A percentile compares a stretch with the other conserved stretches of the same genome.
These are phyloP conservation scores for Dactylonectria estremocensis DNA, from an alignment of 2,329 filamentous ascomycete species.

Conservation along the genomic window DNA sequence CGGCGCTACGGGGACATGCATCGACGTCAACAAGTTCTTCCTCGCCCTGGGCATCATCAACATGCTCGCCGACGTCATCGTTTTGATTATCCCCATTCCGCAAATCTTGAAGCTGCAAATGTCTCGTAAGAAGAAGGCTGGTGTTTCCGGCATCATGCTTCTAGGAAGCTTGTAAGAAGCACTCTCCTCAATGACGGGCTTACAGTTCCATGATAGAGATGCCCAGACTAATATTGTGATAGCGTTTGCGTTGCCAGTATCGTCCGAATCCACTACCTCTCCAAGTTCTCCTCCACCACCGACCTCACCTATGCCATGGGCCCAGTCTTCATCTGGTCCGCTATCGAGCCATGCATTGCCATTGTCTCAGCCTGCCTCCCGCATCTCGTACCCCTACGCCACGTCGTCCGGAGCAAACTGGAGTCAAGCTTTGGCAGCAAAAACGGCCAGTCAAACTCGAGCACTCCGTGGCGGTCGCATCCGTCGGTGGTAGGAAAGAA, in stretches of 20 bases:
- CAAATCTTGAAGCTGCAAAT: slow-evolving; percentile 28
- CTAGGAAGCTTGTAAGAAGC: slow-evolving; percentile 33
- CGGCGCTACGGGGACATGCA: slow-evolving; percentile 29
- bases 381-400: slow-evolving; percentile 31
- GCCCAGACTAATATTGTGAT: neutral
- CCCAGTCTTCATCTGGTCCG: slow-evolving; percentile 33
- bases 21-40: slow-evolving; percentile 31
- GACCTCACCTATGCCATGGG: slow-evolving; percentile 36
- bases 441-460: too few species aligned
- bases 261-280: slow-evolving; percentile 34
- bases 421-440: neutral
- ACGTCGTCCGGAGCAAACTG: slow-evolving; percentile 25
- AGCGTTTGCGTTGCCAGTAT: slow-evolving; percentile 37
- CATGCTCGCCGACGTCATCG: slow-evolving; percentile 31
- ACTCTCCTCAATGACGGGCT: neutral
- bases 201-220: too few species aligned
- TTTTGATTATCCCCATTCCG: slow-evolving; percentile 30
- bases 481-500: too few species aligned
- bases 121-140: slow-evolving; percentile 24
- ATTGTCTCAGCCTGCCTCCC: slow-evolving; percentile 37
- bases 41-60: slow-evolving; percentile 35
- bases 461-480: too few species aligned
- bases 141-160: slow-evolving; percentile 33
- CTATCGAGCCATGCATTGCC: slow-evolving; percentile 33
- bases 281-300: slow-evolving; percentile 25